phyloP scores from a whole-genome alignment of 2,329 filamentous ascomycete species.

The Colletotrichum agaves region DNA sequence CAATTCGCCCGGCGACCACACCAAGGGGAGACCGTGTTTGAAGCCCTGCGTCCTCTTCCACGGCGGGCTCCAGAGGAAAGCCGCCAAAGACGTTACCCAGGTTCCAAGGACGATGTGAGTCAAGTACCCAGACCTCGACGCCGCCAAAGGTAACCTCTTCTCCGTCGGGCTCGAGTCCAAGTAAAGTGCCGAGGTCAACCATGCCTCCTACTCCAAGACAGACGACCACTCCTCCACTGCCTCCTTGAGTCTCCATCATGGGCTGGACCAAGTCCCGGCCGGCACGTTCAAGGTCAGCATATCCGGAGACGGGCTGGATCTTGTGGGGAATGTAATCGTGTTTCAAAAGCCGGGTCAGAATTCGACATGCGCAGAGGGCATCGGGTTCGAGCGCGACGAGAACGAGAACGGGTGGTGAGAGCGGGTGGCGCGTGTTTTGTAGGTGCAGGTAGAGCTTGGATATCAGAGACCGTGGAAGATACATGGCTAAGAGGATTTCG shows the following conservation, averaged over 20 bases:
- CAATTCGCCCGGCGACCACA: conserved; percentile 78
- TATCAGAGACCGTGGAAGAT: conserved; percentile 90
- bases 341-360: conserved; percentile 91
- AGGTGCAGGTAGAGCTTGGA: conserved; percentile 93
- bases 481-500: conserved; percentile 69
- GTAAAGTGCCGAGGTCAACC: conserved; percentile 83
- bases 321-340: conserved; percentile 98
- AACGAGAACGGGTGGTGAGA: conserved; percentile 89
- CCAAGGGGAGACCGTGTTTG: conserved; percentile 69
- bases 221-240: conserved; percentile 87
- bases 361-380: conserved; percentile 93
- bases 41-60: conserved; percentile 58
- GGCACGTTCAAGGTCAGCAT: conserved; percentile 85
- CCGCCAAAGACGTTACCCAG: conserved; percentile 92
- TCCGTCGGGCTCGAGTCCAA: conserved; percentile 78
- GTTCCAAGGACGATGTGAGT: conserved; percentile 94
- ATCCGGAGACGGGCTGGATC: conserved; percentile 93
- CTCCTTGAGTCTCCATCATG: conserved; percentile 87
- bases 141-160: conserved; percentile 77
- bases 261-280: conserved; percentile 83
- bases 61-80: conserved; percentile 64
- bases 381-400: conserved; percentile 95
- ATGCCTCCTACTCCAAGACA: conserved; percentile 94
- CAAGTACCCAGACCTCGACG: conserved; percentile 96
- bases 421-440: conserved; percentile 85